Percentiles rank a stretch among this genome's conserved stretches.
Conservation (phyloP, 345 rosid species). For the Brassica juncea region DNA sequence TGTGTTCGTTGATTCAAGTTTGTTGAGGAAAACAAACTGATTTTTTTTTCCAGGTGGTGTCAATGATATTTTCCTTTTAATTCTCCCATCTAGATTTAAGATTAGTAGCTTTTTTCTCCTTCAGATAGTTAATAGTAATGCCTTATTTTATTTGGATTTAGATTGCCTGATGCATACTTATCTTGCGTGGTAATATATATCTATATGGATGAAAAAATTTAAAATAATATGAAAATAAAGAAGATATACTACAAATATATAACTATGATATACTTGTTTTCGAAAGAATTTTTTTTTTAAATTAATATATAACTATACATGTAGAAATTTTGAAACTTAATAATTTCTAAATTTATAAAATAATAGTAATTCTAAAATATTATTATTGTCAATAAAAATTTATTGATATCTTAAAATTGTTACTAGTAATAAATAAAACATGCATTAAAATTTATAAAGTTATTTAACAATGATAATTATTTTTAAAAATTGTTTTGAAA, state of each 20-base stretch:
- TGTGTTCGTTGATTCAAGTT: not conserved
- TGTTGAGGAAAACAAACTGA: not conserved
- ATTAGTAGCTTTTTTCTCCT: not conserved
- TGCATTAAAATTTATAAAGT: not conserved
- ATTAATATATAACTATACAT: too few relatives aligned
- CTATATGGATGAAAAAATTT: not conserved
- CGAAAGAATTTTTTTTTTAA: too few relatives aligned
- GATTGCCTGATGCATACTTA: not conserved
- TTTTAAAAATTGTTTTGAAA: too few relatives aligned
- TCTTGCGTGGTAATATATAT: not conserved
- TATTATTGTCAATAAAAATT: not conserved
- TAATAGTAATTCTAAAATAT: not conserved
- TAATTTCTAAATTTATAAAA: too few relatives aligned
- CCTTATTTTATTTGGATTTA: slow-evolving; percentile 2
- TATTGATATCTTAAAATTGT: not conserved
- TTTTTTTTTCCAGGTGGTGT: not conserved
- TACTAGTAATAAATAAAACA: not conserved
- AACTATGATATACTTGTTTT: not conserved
- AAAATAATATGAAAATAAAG: not conserved
- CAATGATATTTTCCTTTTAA: not conserved
- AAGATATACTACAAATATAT: not conserved
- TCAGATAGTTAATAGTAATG: not conserved
- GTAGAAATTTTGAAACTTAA: too few relatives aligned
- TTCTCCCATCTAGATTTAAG: too few relatives aligned
- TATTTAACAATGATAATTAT: too few relatives aligned